These are phyloP conservation scores for Diaporthe destruens DNA, from an alignment of 2,329 filamentous ascomycete species.

Conservation along the genomic window DNA sequence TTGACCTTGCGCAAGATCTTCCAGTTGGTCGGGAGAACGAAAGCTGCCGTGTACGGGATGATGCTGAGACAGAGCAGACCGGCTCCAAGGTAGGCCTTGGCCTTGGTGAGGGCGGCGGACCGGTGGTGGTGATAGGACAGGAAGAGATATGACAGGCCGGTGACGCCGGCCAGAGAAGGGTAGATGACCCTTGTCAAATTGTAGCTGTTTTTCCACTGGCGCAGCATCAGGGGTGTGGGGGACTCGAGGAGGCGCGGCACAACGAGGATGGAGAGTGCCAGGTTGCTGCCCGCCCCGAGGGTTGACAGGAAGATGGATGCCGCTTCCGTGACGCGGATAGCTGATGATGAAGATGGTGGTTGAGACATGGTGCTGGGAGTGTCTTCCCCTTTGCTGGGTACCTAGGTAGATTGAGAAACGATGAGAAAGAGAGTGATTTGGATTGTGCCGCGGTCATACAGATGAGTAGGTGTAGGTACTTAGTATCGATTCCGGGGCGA, in stretches of 20 bases:
- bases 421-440: background rate
- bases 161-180: conserved; percentile 54
- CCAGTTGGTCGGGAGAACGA: conserved; percentile 62
- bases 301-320: conserved; percentile 64
- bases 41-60: conserved; percentile 64
- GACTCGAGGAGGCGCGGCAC: conserved; percentile 67
- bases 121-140: conserved; percentile 55
- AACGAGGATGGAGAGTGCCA: conserved; percentile 57
- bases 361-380: background rate
- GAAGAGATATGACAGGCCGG: conserved; percentile 57
- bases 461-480: no score
- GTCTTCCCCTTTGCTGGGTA: background rate
- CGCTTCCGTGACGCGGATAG: conserved; percentile 60
- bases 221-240: conserved; percentile 66
- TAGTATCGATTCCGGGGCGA: background rate
- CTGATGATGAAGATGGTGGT: background rate
- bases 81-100: conserved; percentile 60
- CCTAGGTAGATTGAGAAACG: background rate
- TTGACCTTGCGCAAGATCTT: conserved; percentile 60
- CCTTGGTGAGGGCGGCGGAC: conserved; percentile 44
- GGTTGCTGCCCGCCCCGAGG: conserved; percentile 55
- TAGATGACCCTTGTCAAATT: conserved; percentile 54
- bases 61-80: conserved; percentile 59
- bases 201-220: conserved; percentile 65
- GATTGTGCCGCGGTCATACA: background rate